Evolutionary conservation across 441 rosid species (phyloP).

Genomic region (Jatropha multifida): DNA sequence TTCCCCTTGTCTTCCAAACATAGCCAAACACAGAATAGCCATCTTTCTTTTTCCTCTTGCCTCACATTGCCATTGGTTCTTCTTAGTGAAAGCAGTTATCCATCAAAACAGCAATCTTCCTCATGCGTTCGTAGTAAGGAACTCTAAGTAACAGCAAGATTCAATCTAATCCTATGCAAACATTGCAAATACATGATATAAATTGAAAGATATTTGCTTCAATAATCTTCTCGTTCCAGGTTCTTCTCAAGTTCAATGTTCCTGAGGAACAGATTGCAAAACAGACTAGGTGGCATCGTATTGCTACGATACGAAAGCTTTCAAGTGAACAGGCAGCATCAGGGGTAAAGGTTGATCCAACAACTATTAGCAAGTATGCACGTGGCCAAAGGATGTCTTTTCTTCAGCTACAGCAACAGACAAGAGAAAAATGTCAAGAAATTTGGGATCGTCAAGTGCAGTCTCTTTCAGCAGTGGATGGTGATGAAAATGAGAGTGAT

Average conservation of each 20-base stretch:
- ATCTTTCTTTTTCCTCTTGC: not conserved
- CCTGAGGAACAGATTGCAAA: conserved; percentile 87
- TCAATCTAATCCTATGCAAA: too few relatives aligned
- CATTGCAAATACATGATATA: too few relatives aligned
- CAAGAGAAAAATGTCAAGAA: conserved; percentile 98
- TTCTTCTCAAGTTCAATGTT: conserved; percentile 92
- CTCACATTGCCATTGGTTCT: conserved; percentile 17
- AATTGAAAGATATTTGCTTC: too few relatives aligned
- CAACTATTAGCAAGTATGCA: conserved; percentile 94
- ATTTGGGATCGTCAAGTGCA: conserved; percentile 96
- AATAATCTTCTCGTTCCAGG: conserved; percentile 40
- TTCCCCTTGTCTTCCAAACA: conserved; percentile 21
- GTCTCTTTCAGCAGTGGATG: conserved; percentile 81
- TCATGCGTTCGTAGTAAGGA: not conserved
- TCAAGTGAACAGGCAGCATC: conserved; percentile 99
- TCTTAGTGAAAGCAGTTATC: conserved; percentile 17
- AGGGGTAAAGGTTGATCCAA: conserved; percentile 95
- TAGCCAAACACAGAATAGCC: conserved; percentile 1
- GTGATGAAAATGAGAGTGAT: conserved; percentile 90
- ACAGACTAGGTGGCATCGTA: conserved; percentile 99
- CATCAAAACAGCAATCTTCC: conserved; percentile 1
- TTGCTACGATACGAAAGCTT: conserved; percentile 99
- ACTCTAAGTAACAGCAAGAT: too few relatives aligned
- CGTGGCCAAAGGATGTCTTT: conserved; percentile 99
- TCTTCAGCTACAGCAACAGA: conserved; percentile 98